phyloP scores from a whole-genome alignment of 164 flowering plant species.

The Aristolochia fimbriata region DNA sequence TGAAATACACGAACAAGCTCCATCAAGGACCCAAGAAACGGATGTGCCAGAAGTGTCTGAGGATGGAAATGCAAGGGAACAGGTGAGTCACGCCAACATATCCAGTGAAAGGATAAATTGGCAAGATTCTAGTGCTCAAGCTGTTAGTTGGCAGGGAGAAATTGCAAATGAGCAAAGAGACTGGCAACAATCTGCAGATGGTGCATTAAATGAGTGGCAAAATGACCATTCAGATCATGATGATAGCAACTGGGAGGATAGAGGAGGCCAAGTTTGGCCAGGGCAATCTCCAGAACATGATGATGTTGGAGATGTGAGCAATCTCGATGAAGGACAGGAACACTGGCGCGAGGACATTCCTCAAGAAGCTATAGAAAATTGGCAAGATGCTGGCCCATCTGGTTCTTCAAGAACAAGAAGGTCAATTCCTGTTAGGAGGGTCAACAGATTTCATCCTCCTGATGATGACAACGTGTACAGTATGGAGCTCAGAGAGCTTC shows the following conservation, averaged over 20 bases:
- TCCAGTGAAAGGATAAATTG: constrained; percentile 26
- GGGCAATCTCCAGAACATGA: constrained; percentile 34
- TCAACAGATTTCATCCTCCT: constrained; percentile 75
- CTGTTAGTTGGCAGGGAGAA: constrained; percentile 36
- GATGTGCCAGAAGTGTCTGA: constrained; percentile 20
- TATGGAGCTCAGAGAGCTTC: constrained; percentile 96
- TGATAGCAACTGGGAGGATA: constrained; percentile 48
- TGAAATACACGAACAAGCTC: constrained; percentile 32
- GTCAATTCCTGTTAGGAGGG: constrained; percentile 48
- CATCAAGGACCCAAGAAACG: constrained; percentile 29
- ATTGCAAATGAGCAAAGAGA: constrained; percentile 33
- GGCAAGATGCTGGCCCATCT: constrained; percentile 55
- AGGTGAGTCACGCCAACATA: constrained; percentile 18
- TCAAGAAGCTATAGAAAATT: constrained; percentile 39
- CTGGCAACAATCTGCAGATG: constrained; percentile 39
- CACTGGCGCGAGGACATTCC: constrained; percentile 55
- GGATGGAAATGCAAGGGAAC: constrained; percentile 15
- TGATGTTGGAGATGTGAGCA: constrained; percentile 22
- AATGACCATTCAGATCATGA: constrained; percentile 28
- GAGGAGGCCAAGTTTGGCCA: constrained; percentile 35
- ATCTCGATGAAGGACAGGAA: constrained; percentile 28
- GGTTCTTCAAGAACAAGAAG: constrained; percentile 54
- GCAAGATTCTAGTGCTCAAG: constrained; percentile 38
- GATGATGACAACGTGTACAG: constrained; percentile 96
- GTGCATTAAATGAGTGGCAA: constrained; percentile 39